Evolutionary conservation across 1,284 basidiomycete genomes (phyloP).

Genomic region (Cutaneotrichosporon sp.): DNA sequence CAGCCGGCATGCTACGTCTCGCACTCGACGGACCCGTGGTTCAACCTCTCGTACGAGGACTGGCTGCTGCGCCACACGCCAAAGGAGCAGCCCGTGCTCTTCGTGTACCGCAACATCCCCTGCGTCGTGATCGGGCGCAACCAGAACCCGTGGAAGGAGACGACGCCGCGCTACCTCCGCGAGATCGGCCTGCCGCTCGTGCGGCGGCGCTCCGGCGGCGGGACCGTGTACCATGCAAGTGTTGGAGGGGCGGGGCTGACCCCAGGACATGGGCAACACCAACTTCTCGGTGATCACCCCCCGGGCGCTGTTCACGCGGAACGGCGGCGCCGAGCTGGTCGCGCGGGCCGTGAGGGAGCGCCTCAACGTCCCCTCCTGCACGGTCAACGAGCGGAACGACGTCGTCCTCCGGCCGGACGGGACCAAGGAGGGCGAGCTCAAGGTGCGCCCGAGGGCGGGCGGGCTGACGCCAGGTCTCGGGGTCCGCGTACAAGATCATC

Average conservation of each 20-base stretch:
- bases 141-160: slow-evolving; percentile 97
- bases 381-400: slow-evolving; percentile 88
- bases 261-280: slow-evolving; percentile 91
- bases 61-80: slow-evolving; percentile 83
- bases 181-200: slow-evolving; percentile 72
- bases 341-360: slow-evolving; percentile 71
- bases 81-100: slow-evolving; percentile 68
- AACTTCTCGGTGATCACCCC: slow-evolving; percentile 96
- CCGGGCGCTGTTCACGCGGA: slow-evolving; percentile 75
- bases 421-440: slow-evolving; percentile 59
- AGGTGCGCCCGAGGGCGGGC: slow-evolving; percentile 64
- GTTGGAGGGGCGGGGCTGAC: neutral
- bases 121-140: slow-evolving; percentile 95
- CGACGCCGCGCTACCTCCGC: slow-evolving; percentile 66
- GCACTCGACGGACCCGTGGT: slow-evolving; percentile 79
- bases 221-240: slow-evolving; percentile 92
- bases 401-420: slow-evolving; percentile 64
- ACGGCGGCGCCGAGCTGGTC: slow-evolving; percentile 75
- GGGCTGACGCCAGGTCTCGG: slow-evolving; percentile 75
- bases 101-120: slow-evolving; percentile 85
- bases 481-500: slow-evolving; percentile 96
- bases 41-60: slow-evolving; percentile 92
- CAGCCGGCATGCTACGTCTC: slow-evolving; percentile 70
- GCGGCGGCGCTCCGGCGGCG: slow-evolving; percentile 89
- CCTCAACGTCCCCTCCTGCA: slow-evolving; percentile 66